Evolutionary conservation across 108 stramenopile genomes (phyloP), one percentile per base, ranked within the genome.

Genomic region (Mediolabrus comicus): DNA sequence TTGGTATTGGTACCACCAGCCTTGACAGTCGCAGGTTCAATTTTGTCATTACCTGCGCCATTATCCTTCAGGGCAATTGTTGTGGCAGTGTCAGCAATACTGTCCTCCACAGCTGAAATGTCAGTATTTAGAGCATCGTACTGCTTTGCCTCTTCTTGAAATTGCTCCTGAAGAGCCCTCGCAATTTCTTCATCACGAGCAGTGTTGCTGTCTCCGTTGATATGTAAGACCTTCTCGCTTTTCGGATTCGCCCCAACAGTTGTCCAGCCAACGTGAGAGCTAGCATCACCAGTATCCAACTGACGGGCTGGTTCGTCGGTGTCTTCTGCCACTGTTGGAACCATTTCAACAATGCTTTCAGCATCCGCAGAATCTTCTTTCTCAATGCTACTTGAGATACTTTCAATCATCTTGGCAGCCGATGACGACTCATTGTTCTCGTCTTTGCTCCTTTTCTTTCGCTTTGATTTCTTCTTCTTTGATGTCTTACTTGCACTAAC

Each of bases 361-460:
- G 46, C 22, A n/a, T 22, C 46, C 17, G 8, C 6, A 6, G 6
- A 6, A 49, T 22, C 46, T 49, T 49, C 19, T 1, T 7, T 9
- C 19, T 49, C 46, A 24, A 49, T 1, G 22, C 4, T 49, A 49
- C 22, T 49, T 8, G 14, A 41, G 39, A 8, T 16, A 16, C 4
- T 41, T 17, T 41, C 39, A 41, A n/a, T 16, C 39, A n/a, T 4
- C n/a, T 11, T 22, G 35, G 19, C 57, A 68, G 36, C 0, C n/a
- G 9, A 4, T 7, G 17, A 14, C 16, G 31, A 61, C 11, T 74
- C 77, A 43, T 81, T 74, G 36, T 32, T 68, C 34, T 80, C 75
- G 10, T 74, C 81, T 74, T 74, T 81, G 38, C 72, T 79, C 43
- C 59, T 82, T 39, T 39, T 25, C 70, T 84, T 80, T 39, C 72